Percentiles rank a stretch among this genome's conserved stretches.
phyloP scores from a whole-genome alignment of 805 yeast species.

The Tetrapisispora taiwanensis region DNA sequence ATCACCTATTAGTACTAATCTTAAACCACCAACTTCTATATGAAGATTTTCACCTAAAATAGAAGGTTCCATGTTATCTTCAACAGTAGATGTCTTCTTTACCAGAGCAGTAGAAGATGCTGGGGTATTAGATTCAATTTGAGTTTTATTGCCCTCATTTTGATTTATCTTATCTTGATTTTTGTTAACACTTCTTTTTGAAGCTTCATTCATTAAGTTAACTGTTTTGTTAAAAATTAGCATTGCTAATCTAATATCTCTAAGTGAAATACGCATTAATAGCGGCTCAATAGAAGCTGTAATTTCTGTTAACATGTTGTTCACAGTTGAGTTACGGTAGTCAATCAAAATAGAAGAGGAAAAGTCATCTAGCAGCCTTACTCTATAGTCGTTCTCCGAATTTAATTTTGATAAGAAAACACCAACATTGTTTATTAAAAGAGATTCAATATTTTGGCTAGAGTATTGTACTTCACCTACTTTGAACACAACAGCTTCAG shows the following conservation, averaged over 20 bases:
- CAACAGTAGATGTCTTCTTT: slow-evolving; percentile 8
- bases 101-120: background rate
- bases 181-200: slow-evolving; percentile 1
- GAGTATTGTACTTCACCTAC: slow-evolving; percentile 68
- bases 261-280: slow-evolving; percentile 66
- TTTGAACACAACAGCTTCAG: slow-evolving; percentile 87
- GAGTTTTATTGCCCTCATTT: slow-evolving; percentile 1
- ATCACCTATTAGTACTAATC: slow-evolving; percentile 80
- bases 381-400: slow-evolving; percentile 44
- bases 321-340: slow-evolving; percentile 50
- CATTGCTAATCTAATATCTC: slow-evolving; percentile 78
- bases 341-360: slow-evolving; percentile 69
- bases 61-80: slow-evolving; percentile 30
- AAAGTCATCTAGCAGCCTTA: slow-evolving; percentile 82
- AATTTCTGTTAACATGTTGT: slow-evolving; percentile 50
- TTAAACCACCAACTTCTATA: slow-evolving; percentile 61
- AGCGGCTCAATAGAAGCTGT: slow-evolving; percentile 71
- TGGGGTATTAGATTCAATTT: slow-evolving; percentile 2
- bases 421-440: slow-evolving; percentile 71
- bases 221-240: slow-evolving; percentile 65
- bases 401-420: slow-evolving; percentile 78
- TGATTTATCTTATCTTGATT: slow-evolving; percentile 8
- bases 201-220: slow-evolving; percentile 31
- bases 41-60: slow-evolving; percentile 59
- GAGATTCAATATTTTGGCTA: slow-evolving; percentile 53